Base-by-base conservation (phyloP, 805 yeast species). In the Wickerhamiella kurtzmanii region DNA sequence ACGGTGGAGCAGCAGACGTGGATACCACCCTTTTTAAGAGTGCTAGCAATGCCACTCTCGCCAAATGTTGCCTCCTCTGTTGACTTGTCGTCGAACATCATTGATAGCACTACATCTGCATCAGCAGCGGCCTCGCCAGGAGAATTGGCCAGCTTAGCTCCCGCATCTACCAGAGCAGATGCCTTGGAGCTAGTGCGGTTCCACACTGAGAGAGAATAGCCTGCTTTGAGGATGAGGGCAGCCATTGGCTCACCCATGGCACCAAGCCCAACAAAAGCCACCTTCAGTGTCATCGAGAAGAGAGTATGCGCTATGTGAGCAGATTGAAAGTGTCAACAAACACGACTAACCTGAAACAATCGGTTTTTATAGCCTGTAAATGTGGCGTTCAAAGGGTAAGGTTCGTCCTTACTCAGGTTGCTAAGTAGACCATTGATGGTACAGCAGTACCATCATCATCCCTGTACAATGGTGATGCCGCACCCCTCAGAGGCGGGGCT, bases 41-140 rank as follows among this genome's bases (percentile, higher is more conserved):
- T 36, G n/a, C 19, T 36, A 6, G 38, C 38, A 15, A 36, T 15
- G 19, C 38, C 38, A 5, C n/a, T 17, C 16, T 15, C 19, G 16
- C 38, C 38, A 15, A 36, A 36, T 36, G 38, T 36, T 17, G n/a
- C 16, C n/a, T n/a, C 38, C n/a, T 36, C 15, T 8, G 19, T 17
- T 5, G 38, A 15, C 16, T 36, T 36, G 38, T 36, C 38, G n/a
- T 36, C 38, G n/a, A 36, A 36, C 38, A 36, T n/a, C 38, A 36
- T 36, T 17, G 38, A 36, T 8, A 36, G 19, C 38, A 36, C 38
- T 5, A 36, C 38, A 36, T 36, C 38, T 5, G 38, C 38, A 15
- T 36, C 38, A 9, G 6, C n/a, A 17, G n/a, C 38, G n/a, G 38
- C 38, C n/a, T 36, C 38, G 5, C 19, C 38, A 15, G 38, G 38